Conservation (phyloP, 2,329 filamentous ascomycete species). For the Aureobasidium melanogenum region DNA sequence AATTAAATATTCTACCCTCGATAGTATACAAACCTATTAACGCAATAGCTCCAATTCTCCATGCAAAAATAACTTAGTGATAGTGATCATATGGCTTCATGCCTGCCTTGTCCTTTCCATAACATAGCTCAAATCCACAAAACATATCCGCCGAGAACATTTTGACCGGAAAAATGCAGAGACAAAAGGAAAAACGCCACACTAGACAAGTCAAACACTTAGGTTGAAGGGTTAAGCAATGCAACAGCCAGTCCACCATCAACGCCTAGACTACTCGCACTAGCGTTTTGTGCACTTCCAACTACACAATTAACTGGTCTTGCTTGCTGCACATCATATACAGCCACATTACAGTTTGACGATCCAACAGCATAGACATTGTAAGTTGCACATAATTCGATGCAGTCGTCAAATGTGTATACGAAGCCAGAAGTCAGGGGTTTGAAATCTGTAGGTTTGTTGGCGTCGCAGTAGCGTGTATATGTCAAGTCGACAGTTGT, state of each 20-base stretch:
- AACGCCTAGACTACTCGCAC: background rate
- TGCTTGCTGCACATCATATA: conserved; percentile 20
- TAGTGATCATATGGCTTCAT: no score
- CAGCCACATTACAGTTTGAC: conserved; percentile 24
- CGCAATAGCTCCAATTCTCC: no score
- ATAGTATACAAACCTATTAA: no score
- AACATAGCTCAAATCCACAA: no score
- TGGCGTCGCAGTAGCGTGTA: conserved; percentile 25
- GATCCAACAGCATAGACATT: conserved; percentile 18
- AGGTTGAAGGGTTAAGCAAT: background rate
- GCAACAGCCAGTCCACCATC: conserved; percentile 14
- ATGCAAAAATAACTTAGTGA: no score
- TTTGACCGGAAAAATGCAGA: no score
- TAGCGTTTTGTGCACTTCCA: conserved; percentile 12
- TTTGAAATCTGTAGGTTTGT: conserved; percentile 18
- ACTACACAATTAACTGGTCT: conserved; percentile 26
- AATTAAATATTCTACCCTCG: no score
- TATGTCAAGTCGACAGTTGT: conserved; percentile 19
- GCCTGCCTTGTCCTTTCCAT: no score
- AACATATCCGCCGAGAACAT: no score
- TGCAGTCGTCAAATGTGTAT: conserved; percentile 28
- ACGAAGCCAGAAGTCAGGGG: conserved; percentile 24
- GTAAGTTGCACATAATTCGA: conserved; percentile 26
- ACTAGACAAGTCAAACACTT: no score
- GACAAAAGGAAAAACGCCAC: no score